A percentile compares a stretch with the other conserved stretches of the same genome.
Evolutionary conservation across 352 stramenopile species (phyloP).

Genomic region (Phytopythium sindhum): DNA sequence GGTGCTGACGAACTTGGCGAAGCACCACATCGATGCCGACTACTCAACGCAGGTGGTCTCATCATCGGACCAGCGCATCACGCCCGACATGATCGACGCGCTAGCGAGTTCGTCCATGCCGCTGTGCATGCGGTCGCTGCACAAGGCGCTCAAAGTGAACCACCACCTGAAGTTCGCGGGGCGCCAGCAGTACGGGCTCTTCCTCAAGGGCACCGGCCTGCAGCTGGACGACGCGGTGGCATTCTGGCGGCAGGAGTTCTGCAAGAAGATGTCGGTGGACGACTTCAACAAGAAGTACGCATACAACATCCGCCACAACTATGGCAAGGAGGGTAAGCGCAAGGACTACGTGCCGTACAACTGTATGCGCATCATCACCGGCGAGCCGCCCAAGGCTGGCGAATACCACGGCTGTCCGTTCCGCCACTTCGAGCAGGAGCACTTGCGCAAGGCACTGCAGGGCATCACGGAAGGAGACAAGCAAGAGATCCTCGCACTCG

Average conservation of each 20-base stretch:
- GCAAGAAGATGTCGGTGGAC: constrained; percentile 94
- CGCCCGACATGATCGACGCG: constrained; percentile 89
- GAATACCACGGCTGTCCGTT: constrained; percentile 99
- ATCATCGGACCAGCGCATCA: constrained; percentile 68
- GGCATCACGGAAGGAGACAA: constrained; percentile 82
- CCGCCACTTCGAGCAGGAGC: constrained; percentile 93
- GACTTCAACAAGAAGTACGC: constrained; percentile 99
- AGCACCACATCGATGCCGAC: constrained; percentile 94
- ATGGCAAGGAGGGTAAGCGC: constrained; percentile 99
- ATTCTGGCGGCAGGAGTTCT: constrained; percentile 95
- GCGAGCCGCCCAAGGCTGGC: constrained; percentile 88
- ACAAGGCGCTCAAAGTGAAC: constrained; percentile 92
- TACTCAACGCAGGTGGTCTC: constrained; percentile 52
- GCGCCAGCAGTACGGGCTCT: constrained; percentile 97
- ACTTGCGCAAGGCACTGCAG: constrained; percentile 88
- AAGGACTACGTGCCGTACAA: constrained; percentile 96
- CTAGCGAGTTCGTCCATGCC: constrained; percentile 93
- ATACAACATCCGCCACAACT: constrained; percentile 99
- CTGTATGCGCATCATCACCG: constrained; percentile 98
- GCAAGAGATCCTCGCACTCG: constrained; percentile 90
- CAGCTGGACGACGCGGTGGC: constrained; percentile 94
- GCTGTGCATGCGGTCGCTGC: constrained; percentile 96
- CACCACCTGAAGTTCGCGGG: constrained; percentile 97
- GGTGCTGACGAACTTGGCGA: constrained; percentile 94
- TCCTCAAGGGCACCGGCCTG: constrained; percentile 97